Conservation (phyloP, 2,329 filamentous ascomycete species). For the Curvularia sp. region DNA sequence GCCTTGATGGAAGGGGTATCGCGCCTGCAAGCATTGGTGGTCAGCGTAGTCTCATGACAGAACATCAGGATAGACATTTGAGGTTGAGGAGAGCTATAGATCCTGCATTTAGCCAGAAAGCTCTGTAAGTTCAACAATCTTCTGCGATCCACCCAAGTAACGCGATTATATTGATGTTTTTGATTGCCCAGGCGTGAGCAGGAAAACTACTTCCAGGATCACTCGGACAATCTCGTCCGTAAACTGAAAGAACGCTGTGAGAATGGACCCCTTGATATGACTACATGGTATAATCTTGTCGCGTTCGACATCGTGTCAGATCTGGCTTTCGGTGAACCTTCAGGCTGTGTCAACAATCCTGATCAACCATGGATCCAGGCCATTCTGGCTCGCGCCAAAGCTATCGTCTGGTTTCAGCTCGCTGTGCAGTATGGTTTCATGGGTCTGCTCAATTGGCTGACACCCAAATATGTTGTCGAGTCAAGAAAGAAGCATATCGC, state of each 20-base stretch:
- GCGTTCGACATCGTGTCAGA: conserved; percentile 15
- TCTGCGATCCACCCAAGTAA: neutral
- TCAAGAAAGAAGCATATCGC: conserved; percentile 17
- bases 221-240: conserved; percentile 12
- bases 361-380: conserved; percentile 17
- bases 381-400: conserved; percentile 13
- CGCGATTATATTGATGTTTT: neutral
- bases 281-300: conserved; percentile 12
- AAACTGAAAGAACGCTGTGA: conserved; percentile 5
- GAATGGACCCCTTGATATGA: conserved; percentile 10
- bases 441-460: conserved; percentile 13
- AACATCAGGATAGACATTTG: conserved; percentile 16
- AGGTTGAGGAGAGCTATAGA: conserved; percentile 15
- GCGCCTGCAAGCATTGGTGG: conserved; percentile 15
- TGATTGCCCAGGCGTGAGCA: conserved; percentile 9
- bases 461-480: conserved; percentile 9
- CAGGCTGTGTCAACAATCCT: conserved; percentile 14
- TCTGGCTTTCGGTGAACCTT: conserved; percentile 15
- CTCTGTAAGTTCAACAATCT: conserved; percentile 4
- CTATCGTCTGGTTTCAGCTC: conserved; percentile 18
- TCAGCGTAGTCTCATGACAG: conserved; percentile 17
- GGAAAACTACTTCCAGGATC: conserved; percentile 11
- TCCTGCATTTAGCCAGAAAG: conserved; percentile 14
- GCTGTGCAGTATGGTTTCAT: conserved; percentile 14
- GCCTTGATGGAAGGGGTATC: conserved; percentile 14